Evolutionary conservation across 2,329 filamentous ascomycete genomes (phyloP), one percentile per base, ranked within the genome.

Genomic region (Monosporascus sp.): DNA sequence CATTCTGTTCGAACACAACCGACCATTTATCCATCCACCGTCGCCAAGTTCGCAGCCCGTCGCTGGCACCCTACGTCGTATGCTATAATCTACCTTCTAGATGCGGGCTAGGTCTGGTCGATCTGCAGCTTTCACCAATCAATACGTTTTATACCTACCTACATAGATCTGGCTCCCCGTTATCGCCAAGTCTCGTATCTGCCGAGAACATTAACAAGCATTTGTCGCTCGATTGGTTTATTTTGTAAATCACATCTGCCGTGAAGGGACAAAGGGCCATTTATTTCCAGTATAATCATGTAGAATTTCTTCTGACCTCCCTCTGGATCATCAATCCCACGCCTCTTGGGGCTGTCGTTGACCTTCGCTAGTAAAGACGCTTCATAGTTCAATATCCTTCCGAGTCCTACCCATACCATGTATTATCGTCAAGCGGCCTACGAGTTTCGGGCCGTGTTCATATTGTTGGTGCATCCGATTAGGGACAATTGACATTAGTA

Each of bases 111-210:
- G 31, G 27, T 51, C 5, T 50, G n/a, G 51, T 52, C 49, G 7
- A 46, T 19, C 31, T 3, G 11, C 34, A 50, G 19, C 26, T 19
- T 54, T 52, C 52, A 31, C 50, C 49, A 59, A 58, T 48, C 20
- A 48, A 41, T 37, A 34, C 17, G 38, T 51, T 51, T 14, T 49
- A 14, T 41, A 53, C 46, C 52, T 51, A 48, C 51, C 51, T 36
- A 47, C 48, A 48, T 48, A 41, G 47, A 48, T 51, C 48, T 51
- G 31, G 17, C 49, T 49, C 48, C 38, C 44, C 34, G 36, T 19
- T 52, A 55, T 56, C 51, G 49, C 56, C 54, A 58, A 56, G 48
- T 55, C 49, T 54, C 52, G 24, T 56, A 58, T 58, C 48, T 50
- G 41, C 54, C 50, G 52, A 55, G 52, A 51, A 48, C 24, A 50